Conservation (phyloP, 73 alveolate genomes). For the Tetrahymena thermophila region DNA sequence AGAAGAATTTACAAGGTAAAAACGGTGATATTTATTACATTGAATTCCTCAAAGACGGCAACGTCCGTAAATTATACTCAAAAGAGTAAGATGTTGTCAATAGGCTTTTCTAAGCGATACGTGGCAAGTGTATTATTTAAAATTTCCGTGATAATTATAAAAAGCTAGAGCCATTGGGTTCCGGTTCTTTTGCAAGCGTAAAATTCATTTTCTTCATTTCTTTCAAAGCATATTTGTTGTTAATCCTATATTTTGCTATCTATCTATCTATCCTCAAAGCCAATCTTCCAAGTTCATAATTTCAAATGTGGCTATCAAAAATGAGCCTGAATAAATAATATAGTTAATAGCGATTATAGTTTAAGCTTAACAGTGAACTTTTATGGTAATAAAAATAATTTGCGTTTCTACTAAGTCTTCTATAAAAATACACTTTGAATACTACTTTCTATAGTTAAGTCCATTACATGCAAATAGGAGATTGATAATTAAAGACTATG, state of each 20-base stretch:
- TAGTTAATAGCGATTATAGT: no score
- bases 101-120: neutral
- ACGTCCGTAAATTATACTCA: neutral
- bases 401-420: no score
- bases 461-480: neutral
- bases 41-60: neutral
- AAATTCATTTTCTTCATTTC: neutral
- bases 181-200: constrained; percentile 44
- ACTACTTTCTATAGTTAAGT: neutral
- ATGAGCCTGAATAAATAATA: neutral
- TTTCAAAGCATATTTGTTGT: neutral
- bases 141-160: constrained; percentile 8
- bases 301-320: neutral
- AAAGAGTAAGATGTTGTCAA: neutral
- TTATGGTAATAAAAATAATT: no score
- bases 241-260: neutral
- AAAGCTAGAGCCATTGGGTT: constrained; percentile 23
- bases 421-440: no score
- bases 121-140: neutral
- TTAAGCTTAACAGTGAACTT: no score
- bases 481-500: neutral
- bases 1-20: neutral
- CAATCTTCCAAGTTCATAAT: neutral
- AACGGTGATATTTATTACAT: neutral
- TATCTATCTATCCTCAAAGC: neutral